These are phyloP conservation scores for Pichia paraexigua DNA, from an alignment of 805 yeast genomes.

Conservation along the genomic window DNA sequence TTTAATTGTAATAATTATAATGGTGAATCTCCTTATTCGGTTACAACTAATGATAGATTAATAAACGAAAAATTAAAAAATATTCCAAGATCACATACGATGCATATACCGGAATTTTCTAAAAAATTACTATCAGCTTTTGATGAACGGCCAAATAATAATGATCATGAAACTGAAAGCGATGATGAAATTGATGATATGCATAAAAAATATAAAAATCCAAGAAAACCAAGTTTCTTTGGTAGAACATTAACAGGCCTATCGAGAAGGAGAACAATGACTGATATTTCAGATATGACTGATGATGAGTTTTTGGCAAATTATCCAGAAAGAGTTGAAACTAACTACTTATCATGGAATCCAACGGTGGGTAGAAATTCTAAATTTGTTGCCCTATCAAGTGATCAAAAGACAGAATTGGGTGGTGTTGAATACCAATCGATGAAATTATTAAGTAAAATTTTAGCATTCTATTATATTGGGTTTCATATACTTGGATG, in stretches of 20 bases:
- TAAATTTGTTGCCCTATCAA: slow-evolving; percentile 73
- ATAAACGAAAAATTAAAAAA: neutral
- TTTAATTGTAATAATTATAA: neutral
- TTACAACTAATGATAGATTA: neutral
- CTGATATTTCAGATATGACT: slow-evolving; percentile 9
- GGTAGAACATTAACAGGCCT: slow-evolving; percentile 14
- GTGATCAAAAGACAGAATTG: slow-evolving; percentile 81
- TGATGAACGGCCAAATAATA: neutral
- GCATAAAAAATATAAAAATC: neutral
- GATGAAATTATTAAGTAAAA: slow-evolving; percentile 60
- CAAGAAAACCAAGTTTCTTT: slow-evolving; percentile 10
- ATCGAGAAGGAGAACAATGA: slow-evolving; percentile 2
- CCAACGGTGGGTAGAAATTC: slow-evolving; percentile 94
- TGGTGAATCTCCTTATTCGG: neutral
- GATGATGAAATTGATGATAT: neutral
- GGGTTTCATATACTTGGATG: slow-evolving; percentile 63
- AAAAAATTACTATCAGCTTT: neutral
- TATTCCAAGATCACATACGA: slow-evolving; percentile 1
- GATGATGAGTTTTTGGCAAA: slow-evolving; percentile 27
- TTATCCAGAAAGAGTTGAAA: slow-evolving; percentile 22
- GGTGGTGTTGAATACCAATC: slow-evolving; percentile 98
- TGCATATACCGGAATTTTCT: slow-evolving; percentile 5
- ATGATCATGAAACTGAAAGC: neutral
- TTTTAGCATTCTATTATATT: slow-evolving; percentile 59
- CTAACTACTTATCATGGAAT: slow-evolving; percentile 76